phyloP scores from a whole-genome alignment of 2,329 filamentous ascomycete species.

The Thielaviopsis musarum region DNA sequence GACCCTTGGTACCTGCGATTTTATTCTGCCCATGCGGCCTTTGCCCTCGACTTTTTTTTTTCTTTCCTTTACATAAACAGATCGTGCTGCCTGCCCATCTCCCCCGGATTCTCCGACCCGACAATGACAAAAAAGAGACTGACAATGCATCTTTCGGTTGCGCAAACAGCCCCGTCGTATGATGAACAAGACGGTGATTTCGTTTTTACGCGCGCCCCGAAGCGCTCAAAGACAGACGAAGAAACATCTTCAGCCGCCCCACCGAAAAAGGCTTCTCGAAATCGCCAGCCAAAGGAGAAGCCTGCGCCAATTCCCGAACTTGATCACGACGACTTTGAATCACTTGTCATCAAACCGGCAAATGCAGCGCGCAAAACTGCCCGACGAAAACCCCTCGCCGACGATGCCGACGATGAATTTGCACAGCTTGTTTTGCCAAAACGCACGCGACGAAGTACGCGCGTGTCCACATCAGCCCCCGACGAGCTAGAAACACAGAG shows the following conservation, averaged over 20 bases:
- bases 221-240: constrained; percentile 39
- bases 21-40: neutral
- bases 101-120: neutral
- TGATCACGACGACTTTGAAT: constrained; percentile 5
- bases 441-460: constrained; percentile 28
- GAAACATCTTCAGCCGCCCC: constrained; percentile 22
- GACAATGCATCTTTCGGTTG: neutral
- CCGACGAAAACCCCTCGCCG: constrained; percentile 23
- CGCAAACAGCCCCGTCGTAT: constrained; percentile 20
- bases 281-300: constrained; percentile 22
- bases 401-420: constrained; percentile 23
- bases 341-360: constrained; percentile 18
- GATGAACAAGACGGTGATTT: constrained; percentile 69
- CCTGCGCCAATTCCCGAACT: constrained; percentile 8
- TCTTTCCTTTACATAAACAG: neutral
- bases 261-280: constrained; percentile 22
- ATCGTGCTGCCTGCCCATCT: neutral
- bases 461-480: constrained; percentile 24
- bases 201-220: constrained; percentile 52
- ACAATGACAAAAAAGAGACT: constrained; percentile 3
- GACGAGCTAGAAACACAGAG: constrained; percentile 16
- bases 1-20: constrained; percentile 15
- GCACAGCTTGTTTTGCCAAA: constrained; percentile 23
- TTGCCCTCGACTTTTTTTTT: neutral
- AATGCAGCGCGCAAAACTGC: constrained; percentile 18